Conservation (phyloP, 2,329 filamentous ascomycete genomes). For the Pseudofabraea citricarpa region DNA sequence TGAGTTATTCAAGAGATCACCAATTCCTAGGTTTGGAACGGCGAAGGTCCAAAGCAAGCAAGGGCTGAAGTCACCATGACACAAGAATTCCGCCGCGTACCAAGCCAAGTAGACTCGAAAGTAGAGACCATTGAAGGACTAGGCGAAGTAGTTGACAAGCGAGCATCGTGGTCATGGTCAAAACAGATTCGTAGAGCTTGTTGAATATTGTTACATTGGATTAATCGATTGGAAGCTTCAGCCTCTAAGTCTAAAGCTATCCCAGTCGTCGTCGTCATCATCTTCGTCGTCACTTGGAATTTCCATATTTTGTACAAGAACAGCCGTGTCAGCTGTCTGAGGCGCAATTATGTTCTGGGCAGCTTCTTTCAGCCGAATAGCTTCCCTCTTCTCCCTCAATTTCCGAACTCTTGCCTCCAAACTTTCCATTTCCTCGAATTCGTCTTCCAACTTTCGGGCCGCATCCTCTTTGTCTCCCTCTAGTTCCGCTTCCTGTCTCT, state of each 20-base stretch:
- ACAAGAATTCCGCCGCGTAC: too few species aligned
- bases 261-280: slow-evolving; percentile 44
- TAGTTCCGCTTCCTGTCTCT: slow-evolving; percentile 48
- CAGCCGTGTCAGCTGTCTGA: slow-evolving; percentile 22
- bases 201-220: background rate
- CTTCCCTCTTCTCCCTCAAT: slow-evolving; percentile 67
- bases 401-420: slow-evolving; percentile 66
- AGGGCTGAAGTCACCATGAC: too few species aligned
- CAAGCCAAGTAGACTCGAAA: too few species aligned
- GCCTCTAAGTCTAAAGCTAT: slow-evolving; percentile 40
- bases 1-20: too few species aligned
- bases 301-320: too few species aligned
- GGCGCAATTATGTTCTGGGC: slow-evolving; percentile 13
- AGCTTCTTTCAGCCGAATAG: slow-evolving; percentile 43
- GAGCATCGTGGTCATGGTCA: too few species aligned
- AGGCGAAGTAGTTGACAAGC: too few species aligned
- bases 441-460: slow-evolving; percentile 64
- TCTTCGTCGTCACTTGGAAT: slow-evolving; percentile 42
- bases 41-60: too few species aligned
- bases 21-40: too few species aligned
- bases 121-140: too few species aligned
- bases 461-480: slow-evolving; percentile 74
- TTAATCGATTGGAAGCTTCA: background rate
- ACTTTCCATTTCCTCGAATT: slow-evolving; percentile 80
- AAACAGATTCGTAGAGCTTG: background rate